Base-by-base conservation (phyloP, 2,329 filamentous ascomycete genomes). In the Ophiostoma sp. region DNA sequence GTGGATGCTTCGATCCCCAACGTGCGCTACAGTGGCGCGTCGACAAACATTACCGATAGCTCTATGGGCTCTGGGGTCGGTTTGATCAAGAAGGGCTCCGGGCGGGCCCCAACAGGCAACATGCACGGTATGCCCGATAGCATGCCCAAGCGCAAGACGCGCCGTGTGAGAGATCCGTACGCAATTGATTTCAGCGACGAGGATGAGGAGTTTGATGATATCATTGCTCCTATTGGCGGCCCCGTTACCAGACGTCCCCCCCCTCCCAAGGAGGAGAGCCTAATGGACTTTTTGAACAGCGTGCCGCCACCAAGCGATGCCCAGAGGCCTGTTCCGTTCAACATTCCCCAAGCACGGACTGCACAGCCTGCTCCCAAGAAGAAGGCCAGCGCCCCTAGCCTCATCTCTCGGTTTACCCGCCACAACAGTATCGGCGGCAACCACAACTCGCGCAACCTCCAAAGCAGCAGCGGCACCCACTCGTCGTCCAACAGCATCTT, bases 121-220 rank as follows among this genome's bases (percentile, higher is more conserved):
- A 64, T 23, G 20, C n/a, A 20, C 67, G 67, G 35, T 11, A 84
- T 88, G 77, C 90, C 92, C 5, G 85, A 87, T 67, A 67, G 62
- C 62, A 84, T 88, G 77, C 90, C 92, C 5, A 86, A 87, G 75
- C 87, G 91, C 69, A 96, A 91, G 76, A 91, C 90, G 64, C 87
- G 90, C 65, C 88, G 92, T 36, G 87, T 93, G 68, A 91, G 87
- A 70, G 95, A 99, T 76, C 95, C 94, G 0, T 98, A 98, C 74
- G 92, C 93, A n/a, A 92, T 98, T 73, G 94, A 97, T 76, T 83
- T 88, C 39, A 91, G 89, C 75, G 90, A 92, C 70, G 87, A 90
- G 69, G 89, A 89, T 10, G 82, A 79, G 39, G 77, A 84, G 11
- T 36, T 69, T 4, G 79, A 84, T 13, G 77, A 68, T 31, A 74